Percentiles rank a stretch among this genome's conserved stretches.
Evolutionary conservation across 2,329 filamentous ascomycete species (phyloP).

Genomic region (Phyllosticta citrichinensis): DNA sequence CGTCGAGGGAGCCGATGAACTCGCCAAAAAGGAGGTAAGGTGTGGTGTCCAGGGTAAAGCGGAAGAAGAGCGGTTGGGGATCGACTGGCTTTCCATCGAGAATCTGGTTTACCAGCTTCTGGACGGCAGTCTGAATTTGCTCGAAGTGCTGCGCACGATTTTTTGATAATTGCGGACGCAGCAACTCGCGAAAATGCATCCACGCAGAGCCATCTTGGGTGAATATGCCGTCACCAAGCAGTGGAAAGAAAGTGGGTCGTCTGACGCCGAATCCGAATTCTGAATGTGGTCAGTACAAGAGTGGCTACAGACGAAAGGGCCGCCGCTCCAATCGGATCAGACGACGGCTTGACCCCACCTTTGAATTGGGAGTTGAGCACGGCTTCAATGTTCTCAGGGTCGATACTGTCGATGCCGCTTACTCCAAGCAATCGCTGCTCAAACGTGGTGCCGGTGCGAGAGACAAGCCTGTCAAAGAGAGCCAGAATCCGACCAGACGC

Average conservation of each 20-base stretch:
- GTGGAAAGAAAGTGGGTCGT: neutral
- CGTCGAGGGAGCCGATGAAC: conserved; percentile 17
- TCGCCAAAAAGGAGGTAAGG: conserved; percentile 60
- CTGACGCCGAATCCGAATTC: neutral
- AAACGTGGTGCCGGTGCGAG: conserved; percentile 13
- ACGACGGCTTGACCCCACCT: conserved; percentile 9
- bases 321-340: too few relatives aligned
- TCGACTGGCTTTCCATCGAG: conserved; percentile 32
- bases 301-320: too few relatives aligned
- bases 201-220: conserved; percentile 1
- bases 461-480: neutral
- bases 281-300: neutral
- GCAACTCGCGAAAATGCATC: conserved; percentile 1
- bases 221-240: conserved; percentile 14
- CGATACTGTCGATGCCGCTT: conserved; percentile 16
- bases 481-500: neutral
- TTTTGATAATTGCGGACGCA: neutral
- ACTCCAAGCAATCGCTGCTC: conserved; percentile 16
- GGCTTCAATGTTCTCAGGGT: conserved; percentile 15
- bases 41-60: conserved; percentile 55
- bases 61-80: conserved; percentile 53
- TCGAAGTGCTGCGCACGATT: neutral
- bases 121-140: conserved; percentile 13
- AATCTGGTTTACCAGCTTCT: conserved; percentile 5
- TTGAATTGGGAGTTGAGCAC: conserved; percentile 18